Evolutionary conservation across 768 basidiomycete species (phyloP).

Genomic region (Tephrocybe rancida): DNA sequence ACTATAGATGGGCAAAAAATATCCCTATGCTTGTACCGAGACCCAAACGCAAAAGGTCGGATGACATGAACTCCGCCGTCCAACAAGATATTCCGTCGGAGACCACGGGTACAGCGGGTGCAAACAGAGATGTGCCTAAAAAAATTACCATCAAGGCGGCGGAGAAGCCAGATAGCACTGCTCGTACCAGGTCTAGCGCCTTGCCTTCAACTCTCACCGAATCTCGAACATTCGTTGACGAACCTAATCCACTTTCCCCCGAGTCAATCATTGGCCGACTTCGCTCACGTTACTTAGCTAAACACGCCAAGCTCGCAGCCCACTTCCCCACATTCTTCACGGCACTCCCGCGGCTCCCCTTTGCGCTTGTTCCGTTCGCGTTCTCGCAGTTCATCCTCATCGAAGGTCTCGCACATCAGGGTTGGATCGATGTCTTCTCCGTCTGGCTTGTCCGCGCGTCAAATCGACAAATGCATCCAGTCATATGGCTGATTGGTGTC

Average conservation of each 20-base stretch:
- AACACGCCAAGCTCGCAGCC: constrained; percentile 20
- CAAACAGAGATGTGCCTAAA: not conserved
- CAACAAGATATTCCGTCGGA: not conserved
- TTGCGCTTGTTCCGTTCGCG: constrained; percentile 86
- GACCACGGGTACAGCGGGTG: not conserved
- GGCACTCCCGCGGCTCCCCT: constrained; percentile 70
- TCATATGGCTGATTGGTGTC: constrained; percentile 70
- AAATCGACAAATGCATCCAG: constrained; percentile 41
- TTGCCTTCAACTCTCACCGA: not conserved
- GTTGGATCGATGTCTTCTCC: constrained; percentile 89
- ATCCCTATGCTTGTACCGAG: constrained; percentile 23
- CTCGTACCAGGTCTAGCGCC: constrained; percentile 17
- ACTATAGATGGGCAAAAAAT: constrained; percentile 41
- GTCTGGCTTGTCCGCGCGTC: constrained; percentile 59
- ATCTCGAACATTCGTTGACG: constrained; percentile 1
- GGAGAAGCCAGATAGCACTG: constrained; percentile 4
- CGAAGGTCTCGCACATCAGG: constrained; percentile 76
- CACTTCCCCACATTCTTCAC: constrained; percentile 75
- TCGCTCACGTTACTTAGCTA: constrained; percentile 2
- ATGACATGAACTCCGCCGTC: not conserved
- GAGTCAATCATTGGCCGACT: constrained; percentile 10
- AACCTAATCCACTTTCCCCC: not conserved
- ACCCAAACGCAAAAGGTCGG: constrained; percentile 20
- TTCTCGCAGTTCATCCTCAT: constrained; percentile 96
- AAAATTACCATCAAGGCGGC: constrained; percentile 9